Evolutionary conservation across 2,329 filamentous ascomycete species (phyloP).

Genomic region (Raffaelea deltoideospora): DNA sequence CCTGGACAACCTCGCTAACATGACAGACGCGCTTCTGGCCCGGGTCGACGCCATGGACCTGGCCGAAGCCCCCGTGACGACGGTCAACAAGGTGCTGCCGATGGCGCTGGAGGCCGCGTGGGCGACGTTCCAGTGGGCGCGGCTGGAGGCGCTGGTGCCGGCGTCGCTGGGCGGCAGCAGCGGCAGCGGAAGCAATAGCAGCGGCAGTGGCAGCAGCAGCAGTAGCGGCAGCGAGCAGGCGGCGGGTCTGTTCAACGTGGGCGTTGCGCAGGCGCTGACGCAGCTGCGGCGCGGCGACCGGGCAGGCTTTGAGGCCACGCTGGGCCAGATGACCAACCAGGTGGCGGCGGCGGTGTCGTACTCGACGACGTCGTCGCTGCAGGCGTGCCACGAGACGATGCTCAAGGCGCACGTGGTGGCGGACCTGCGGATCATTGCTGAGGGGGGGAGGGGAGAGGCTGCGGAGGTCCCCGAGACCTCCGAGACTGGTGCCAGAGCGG

Average conservation of each 20-base stretch:
- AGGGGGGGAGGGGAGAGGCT: no score
- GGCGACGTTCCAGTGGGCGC: slow-evolving; percentile 72
- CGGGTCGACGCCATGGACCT: slow-evolving; percentile 64
- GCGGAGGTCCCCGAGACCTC: no score
- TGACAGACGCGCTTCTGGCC: slow-evolving; percentile 69
- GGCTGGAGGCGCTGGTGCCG: slow-evolving; percentile 50
- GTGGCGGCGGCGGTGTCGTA: slow-evolving; percentile 61
- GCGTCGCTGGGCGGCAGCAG: slow-evolving; percentile 33
- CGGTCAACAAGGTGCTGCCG: slow-evolving; percentile 52
- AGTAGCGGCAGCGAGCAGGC: slow-evolving; percentile 21
- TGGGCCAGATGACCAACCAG: slow-evolving; percentile 52
- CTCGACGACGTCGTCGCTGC: slow-evolving; percentile 64
- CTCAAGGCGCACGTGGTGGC: slow-evolving; percentile 76
- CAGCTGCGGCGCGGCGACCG: slow-evolving; percentile 39
- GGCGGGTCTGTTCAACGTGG: slow-evolving; percentile 64
- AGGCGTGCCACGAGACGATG: slow-evolving; percentile 71
- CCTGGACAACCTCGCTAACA: no score
- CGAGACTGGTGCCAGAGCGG: no score
- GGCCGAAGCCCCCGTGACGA: slow-evolving; percentile 23
- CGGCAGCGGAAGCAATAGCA: no score
- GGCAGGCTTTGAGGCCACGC: slow-evolving; percentile 35
- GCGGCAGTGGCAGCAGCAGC: no score
- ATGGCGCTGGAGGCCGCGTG: slow-evolving; percentile 86
- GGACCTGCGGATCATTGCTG: slow-evolving; percentile 74
- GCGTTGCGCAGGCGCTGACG: slow-evolving; percentile 53